Base-by-base conservation (phyloP, 2,329 filamentous ascomycete species). In the Alternaria consortialis region DNA sequence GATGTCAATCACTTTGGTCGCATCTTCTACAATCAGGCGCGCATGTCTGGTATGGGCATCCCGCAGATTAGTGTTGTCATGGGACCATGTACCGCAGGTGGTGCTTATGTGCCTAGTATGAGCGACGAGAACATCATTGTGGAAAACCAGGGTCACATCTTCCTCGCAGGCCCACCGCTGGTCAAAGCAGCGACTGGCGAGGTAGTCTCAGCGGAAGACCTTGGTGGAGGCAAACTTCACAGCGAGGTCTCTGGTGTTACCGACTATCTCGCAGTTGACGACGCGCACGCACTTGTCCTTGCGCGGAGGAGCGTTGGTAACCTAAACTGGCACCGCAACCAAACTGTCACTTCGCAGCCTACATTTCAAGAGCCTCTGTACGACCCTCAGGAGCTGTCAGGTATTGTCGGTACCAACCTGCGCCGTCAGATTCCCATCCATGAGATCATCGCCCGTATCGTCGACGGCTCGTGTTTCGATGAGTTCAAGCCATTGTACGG, bases 41-140 rank as follows among this genome's bases (percentile, higher is more conserved):
- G 92, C 73, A 97, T 98, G 93, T 95, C 91, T 69, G 87, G 91
- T 2, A 82, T 90, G 68, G 93, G 93, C 5, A 97, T 98, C 63
- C 94, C 94, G 1, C 94, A 98, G 76, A 91, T 99, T 69, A 90
- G 92, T 9, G 93, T 97, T 2, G 94, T 99, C 47, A 97, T 99
- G 94, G 94, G 94, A 0, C 92, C 94, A 43, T 99, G 95, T 81
- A 99, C 95, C 1, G 94, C 94, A 2, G 94, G 94, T 52, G 94
- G 94, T 48, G 94, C 94, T 25, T 98, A 99, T 77, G 94, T 98
- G 11, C 94, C 94, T 11, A 93, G 92, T 72, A 98, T 99, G 94
- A 94, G 91, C 62, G 95, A 98, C 77, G 95, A 98, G 84, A 93
- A 89, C 76, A 97, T 99, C 79, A 98, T 99, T 66, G 95, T 98